Evolutionary conservation across 2,329 filamentous ascomycete genomes (phyloP), one percentile per base, ranked within the genome.

Genomic region (Ceratocystis destructans): DNA sequence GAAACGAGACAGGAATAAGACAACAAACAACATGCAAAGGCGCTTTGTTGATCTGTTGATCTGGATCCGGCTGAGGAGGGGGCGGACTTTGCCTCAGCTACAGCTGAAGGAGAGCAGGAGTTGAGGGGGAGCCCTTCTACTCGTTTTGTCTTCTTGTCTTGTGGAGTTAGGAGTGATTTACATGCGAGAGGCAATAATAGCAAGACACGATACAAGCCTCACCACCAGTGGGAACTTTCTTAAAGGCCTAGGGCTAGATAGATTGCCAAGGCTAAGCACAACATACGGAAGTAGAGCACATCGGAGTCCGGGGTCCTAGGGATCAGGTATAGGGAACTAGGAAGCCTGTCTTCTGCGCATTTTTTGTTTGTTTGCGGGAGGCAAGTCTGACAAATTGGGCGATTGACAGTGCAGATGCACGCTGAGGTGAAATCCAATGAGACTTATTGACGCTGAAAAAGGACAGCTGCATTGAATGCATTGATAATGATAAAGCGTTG

Each of bases 31-130:
- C 37, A 41, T 15, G 25, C 12, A 37, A 59, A 20, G 55, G 31
- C 55, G 10, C 22, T 59, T n/a, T 31, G 31, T 37, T 59, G 55
- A 59, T 59, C 55, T 59, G 55, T 59, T 59, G 55, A n/a, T 59
- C 28, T 59, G 55, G n/a, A 37, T 15, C 37, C 28, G 28, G 8
- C 55, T 59, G 15, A 22, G 37, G 37, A 41, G 37, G 37, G 37
- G 37, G 55, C 12, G 28, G 55, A 20, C 55, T 59, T 59, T 59
- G 55, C 55, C 55, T 37, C 55, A 37, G 28, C 55, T 59, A 59
- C 31, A 59, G 55, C 55, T 37, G 55, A 37, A 37, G 37, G 37
- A 15, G 37, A 41, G 28, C 55, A 5, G 25, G 7, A 59, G 20
- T 28, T 28, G 22, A 12, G 12, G 37, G 12, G n/a, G 33, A 15